These are phyloP conservation scores for Nidularia sp. DNA, from an alignment of 768 basidiomycete species.

Conservation along the genomic window DNA sequence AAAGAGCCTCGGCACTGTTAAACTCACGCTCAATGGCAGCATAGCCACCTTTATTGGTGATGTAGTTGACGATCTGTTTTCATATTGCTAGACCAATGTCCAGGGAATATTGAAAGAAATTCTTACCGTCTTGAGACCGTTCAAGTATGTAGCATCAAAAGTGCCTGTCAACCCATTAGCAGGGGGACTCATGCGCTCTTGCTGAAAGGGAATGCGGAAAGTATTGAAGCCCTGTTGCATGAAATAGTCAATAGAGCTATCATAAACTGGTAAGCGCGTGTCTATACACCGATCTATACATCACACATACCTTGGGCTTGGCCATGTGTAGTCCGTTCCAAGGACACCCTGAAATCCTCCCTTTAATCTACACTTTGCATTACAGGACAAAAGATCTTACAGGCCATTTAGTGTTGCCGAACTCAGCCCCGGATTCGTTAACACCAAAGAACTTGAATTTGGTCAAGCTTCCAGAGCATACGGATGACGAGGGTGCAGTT, in stretches of 20 bases:
- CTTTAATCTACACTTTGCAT: background rate
- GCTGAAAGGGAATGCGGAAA: constrained; percentile 58
- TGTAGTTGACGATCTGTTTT: constrained; percentile 49
- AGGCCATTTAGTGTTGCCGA: constrained; percentile 46
- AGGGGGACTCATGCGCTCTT: constrained; percentile 54
- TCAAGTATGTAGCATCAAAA: constrained; percentile 50
- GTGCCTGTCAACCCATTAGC: constrained; percentile 49
- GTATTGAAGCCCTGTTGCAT: constrained; percentile 55
- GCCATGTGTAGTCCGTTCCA: constrained; percentile 47
- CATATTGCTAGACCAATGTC: background rate
- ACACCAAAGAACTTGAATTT: constrained; percentile 65
- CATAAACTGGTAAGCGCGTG: background rate
- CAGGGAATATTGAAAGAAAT: background rate
- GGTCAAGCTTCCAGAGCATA: constrained; percentile 35
- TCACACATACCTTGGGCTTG: constrained; percentile 28
- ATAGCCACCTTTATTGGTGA: constrained; percentile 55
- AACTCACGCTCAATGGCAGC: constrained; percentile 52
- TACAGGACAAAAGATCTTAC: constrained; percentile 19
- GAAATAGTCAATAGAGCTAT: constrained; percentile 44
- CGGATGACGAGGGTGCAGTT: constrained; percentile 18
- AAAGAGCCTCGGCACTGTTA: background rate
- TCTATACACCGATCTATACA: background rate
- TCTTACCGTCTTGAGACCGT: constrained; percentile 38
- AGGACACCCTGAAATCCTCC: constrained; percentile 23
- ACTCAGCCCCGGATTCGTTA: constrained; percentile 61